Base-by-base conservation (phyloP, 78 protist species). In the Creolimax fragrantissima region DNA sequence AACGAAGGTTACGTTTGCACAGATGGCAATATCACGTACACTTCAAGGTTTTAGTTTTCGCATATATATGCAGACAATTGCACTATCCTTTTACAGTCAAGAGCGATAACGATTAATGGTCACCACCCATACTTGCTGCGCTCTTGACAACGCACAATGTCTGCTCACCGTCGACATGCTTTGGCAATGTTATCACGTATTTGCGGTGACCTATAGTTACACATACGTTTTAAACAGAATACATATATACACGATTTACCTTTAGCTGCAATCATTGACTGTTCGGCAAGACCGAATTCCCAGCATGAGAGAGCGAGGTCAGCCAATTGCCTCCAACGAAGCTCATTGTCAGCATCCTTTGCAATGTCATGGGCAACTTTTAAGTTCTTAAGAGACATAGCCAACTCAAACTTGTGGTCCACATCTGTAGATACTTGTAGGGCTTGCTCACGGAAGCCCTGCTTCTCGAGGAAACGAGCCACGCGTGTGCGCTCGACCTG, bases 341-440 rank as follows among this genome's bases (percentile, higher is more conserved):
- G 58, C 45, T 95, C 97, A 5, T 89, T 81, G 35, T 91, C 96
- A 32, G 86, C 84, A 90, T 92, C 93, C 6, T 67, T 24, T 2
- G 97, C 96, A 67, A 97, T 94, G 5, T 86, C 92, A 83, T 86
- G 89, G 44, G 98, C 97, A 11, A 45, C 84, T 11, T 96, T 91
- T 24, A 98, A 94, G 81, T 94, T 74, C 67, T 92, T 93, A 67
- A 98, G 94, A 90, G 90, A 91, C 41, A 97, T 58, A 3, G 99
- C 98, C 41, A 98, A 95, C 84, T 98, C 98, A 89, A 98, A 97
- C 32, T 67, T 88, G 91, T 97, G 98, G 45, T 98, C 99, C 2
- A 89, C 89, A 45, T 98, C 99, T 4, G 84, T n/a, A 4, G 98
- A 92, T 35, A 97, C 94, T 2, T 81, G 95, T 35, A 98, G 95